These are phyloP conservation scores for Pseudovirgaria hyperparasitica DNA, from an alignment of 2,329 filamentous ascomycete species.

Conservation along the genomic window DNA sequence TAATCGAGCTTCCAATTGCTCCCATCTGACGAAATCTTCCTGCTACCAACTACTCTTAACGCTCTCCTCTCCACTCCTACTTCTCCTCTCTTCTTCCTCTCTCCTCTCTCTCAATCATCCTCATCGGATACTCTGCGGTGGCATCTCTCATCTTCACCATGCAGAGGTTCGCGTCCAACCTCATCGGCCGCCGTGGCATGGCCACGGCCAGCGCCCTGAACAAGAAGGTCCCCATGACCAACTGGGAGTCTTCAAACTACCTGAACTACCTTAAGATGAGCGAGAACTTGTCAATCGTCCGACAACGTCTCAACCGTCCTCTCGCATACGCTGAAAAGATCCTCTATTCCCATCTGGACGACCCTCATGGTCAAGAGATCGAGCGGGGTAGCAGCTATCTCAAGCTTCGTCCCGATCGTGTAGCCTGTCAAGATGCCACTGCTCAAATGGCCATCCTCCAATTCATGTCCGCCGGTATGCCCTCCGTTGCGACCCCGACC, in stretches of 20 bases:
- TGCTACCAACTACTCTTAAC: conserved; percentile 19
- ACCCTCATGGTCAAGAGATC: conserved; percentile 91
- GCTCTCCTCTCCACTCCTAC: conserved; percentile 26
- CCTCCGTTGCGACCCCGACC: conserved; percentile 81
- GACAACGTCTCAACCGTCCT: conserved; percentile 77
- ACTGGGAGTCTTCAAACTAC: conserved; percentile 89
- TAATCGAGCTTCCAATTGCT: too few relatives aligned
- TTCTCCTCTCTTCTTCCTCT: conserved; percentile 15
- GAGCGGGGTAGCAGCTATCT: conserved; percentile 92
- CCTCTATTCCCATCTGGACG: conserved; percentile 95
- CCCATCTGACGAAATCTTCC: too few relatives aligned
- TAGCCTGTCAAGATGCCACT: conserved; percentile 98
- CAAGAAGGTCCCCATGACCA: conserved; percentile 96
- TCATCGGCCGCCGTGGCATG: conserved; percentile 52
- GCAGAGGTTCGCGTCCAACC: conserved; percentile 57
- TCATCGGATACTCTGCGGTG: too few relatives aligned
- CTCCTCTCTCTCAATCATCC: conserved; percentile 5
- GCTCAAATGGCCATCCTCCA: conserved; percentile 99
- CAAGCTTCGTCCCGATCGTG: conserved; percentile 90
- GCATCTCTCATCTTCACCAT: conserved; percentile 46
- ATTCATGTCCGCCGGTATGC: conserved; percentile 99
- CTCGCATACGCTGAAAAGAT: conserved; percentile 97
- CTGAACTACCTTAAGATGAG: conserved; percentile 99
- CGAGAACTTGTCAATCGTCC: conserved; percentile 88
- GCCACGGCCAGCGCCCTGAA: conserved; percentile 79